Conservation (phyloP, 768 basidiomycete species). For the Melanogaster broomeanus region DNA sequence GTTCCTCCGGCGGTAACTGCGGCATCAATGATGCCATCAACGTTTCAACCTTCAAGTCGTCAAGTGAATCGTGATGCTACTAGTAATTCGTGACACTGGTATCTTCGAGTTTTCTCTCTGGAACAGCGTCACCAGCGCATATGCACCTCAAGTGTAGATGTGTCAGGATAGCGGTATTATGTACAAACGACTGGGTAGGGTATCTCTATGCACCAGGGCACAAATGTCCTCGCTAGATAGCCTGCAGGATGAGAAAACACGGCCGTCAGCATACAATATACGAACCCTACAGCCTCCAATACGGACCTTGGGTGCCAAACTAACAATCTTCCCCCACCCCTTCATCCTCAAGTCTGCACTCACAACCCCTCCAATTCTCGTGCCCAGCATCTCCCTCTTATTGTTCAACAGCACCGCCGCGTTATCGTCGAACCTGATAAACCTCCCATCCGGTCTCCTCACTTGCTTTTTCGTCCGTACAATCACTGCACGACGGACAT, state of each 20-base stretch:
- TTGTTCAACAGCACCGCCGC: constrained; percentile 93
- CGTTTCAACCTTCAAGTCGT: no score
- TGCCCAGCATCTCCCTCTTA: constrained; percentile 95
- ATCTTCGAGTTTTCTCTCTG: no score
- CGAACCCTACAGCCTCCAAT: not conserved
- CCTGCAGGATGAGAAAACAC: constrained; percentile 6
- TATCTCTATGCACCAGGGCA: constrained; percentile 9
- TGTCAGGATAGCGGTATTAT: not conserved
- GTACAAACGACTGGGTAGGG: constrained; percentile 1
- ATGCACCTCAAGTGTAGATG: no score
- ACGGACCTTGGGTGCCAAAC: constrained; percentile 84
- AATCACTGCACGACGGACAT: constrained; percentile 94
- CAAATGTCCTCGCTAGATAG: constrained; percentile 10
- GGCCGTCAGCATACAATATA: not conserved
- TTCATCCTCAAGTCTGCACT: constrained; percentile 88
- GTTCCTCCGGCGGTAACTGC: no score
- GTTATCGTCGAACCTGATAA: constrained; percentile 94
- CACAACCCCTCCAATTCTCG: constrained; percentile 91
- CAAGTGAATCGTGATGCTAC: no score
- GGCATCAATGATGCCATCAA: no score
- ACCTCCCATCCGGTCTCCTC: constrained; percentile 83
- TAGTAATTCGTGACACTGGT: no score
- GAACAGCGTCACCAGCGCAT: no score
- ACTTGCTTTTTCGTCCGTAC: constrained; percentile 91
- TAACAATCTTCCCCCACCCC: constrained; percentile 94